phyloP scores from a whole-genome alignment of 1,139 yeast genomes.

The Schizosaccharomyces versatilis region DNA sequence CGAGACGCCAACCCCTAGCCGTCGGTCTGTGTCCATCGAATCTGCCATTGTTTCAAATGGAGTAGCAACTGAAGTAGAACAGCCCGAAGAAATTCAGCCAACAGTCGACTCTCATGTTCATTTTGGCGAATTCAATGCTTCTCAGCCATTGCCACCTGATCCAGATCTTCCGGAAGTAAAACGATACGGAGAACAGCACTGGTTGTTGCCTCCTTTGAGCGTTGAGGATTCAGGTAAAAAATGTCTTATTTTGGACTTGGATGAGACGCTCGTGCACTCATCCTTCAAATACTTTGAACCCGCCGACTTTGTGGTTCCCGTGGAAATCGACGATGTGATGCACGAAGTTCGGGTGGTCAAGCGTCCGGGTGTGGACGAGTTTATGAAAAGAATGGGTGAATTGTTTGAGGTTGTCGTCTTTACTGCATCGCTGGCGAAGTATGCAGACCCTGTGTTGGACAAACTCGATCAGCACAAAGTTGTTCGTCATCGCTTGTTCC shows the following conservation, averaged over 20 bases:
- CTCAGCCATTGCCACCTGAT: background rate
- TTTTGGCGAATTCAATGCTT: background rate
- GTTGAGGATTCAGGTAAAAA: constrained; percentile 34
- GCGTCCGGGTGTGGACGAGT: constrained; percentile 94
- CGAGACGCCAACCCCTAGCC: background rate
- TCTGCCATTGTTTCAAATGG: background rate
- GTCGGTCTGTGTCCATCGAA: background rate
- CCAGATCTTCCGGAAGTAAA: background rate
- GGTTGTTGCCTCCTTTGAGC: constrained; percentile 39
- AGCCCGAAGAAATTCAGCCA: background rate
- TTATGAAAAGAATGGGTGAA: constrained; percentile 60
- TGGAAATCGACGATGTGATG: constrained; percentile 66
- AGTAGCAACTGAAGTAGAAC: background rate
- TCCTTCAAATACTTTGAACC: constrained; percentile 77
- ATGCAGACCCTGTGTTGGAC: constrained; percentile 86
- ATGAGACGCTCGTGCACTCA: constrained; percentile 89
- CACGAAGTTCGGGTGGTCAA: constrained; percentile 92
- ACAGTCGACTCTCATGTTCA: background rate
- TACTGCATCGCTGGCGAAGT: constrained; percentile 84
- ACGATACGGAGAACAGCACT: background rate
- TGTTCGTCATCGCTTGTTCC: constrained; percentile 74
- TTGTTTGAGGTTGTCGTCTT: constrained; percentile 86
- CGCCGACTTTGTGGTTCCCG: constrained; percentile 89
- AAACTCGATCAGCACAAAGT: constrained; percentile 52
- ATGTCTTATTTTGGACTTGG: constrained; percentile 76